Conservation (phyloP, 495 filamentous ascomycete species). For the Daldinia childiae region DNA sequence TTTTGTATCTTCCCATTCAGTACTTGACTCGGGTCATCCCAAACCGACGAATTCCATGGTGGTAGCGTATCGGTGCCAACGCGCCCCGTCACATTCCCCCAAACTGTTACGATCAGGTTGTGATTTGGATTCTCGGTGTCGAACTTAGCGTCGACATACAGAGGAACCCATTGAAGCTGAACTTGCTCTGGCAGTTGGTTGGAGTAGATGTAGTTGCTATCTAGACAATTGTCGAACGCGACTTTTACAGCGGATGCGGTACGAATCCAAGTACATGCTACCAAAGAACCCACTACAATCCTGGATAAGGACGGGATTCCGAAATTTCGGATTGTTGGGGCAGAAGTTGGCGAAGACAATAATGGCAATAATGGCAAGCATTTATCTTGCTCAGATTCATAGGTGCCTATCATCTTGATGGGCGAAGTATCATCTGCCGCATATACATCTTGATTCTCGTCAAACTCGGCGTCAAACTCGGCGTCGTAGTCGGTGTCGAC, state of each 20-base stretch:
- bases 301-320: conserved; percentile 9
- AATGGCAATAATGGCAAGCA: conserved; percentile 6
- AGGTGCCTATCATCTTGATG: conserved; percentile 29
- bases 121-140: conserved; percentile 67
- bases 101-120: conserved; percentile 81
- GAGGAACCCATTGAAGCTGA: conserved; percentile 82
- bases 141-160: conserved; percentile 76
- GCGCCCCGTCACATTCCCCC: conserved; percentile 86
- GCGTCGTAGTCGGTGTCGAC: conserved; percentile 18
- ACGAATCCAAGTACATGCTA: conserved; percentile 41
- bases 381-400: conserved; percentile 18
- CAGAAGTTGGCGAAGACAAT: conserved; percentile 6
- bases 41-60: conserved; percentile 61
- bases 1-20: conserved; percentile 81
- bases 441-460: conserved; percentile 36
- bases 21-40: conserved; percentile 59
- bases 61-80: conserved; percentile 59
- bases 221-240: conserved; percentile 85
- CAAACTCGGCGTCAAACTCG: conserved; percentile 30
- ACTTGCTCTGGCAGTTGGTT: conserved; percentile 45
- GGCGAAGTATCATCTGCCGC: conserved; percentile 16
- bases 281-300: conserved; percentile 32
- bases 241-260: conserved; percentile 67
- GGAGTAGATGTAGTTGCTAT: conserved; percentile 63
- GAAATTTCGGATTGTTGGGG: conserved; percentile 7